Conservation (phyloP, 257 asterid genomes). For the Solanum corneliomulleri region DNA sequence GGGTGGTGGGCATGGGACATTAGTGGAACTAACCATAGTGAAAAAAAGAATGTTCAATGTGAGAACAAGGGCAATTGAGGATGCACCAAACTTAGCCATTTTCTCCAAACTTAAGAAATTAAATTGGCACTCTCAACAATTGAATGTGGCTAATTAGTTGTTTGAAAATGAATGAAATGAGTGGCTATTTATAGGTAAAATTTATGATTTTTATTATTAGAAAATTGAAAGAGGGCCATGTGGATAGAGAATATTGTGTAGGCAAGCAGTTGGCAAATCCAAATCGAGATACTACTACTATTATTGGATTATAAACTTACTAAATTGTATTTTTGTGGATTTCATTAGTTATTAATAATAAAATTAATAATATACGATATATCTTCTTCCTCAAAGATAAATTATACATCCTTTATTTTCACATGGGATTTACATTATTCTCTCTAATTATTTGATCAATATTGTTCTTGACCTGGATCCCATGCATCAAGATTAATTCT, state of each 20-base stretch:
- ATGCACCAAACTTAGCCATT: background rate
- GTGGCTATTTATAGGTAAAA: background rate
- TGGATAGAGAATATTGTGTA: background rate
- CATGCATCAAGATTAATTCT: background rate
- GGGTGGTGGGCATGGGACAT: conserved; percentile 8
- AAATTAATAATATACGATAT: background rate
- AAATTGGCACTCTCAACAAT: background rate
- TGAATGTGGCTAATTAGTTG: background rate
- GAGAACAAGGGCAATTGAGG: conserved; percentile 3
- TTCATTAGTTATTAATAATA: background rate
- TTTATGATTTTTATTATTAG: background rate
- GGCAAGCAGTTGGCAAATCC: background rate
- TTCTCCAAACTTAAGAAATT: background rate
- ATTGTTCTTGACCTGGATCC: background rate
- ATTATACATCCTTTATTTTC: background rate
- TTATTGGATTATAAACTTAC: background rate
- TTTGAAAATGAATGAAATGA: background rate
- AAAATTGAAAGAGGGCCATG: background rate
- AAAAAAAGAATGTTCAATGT: conserved; percentile 14
- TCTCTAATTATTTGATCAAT: background rate
- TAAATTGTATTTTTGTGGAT: background rate
- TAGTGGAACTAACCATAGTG: conserved; percentile 12
- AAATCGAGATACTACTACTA: background rate
- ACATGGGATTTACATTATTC: background rate
- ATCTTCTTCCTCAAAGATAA: background rate